Evolutionary conservation across 73 alveolate species (phyloP).

Genomic region (Paraurostyla sp.): DNA sequence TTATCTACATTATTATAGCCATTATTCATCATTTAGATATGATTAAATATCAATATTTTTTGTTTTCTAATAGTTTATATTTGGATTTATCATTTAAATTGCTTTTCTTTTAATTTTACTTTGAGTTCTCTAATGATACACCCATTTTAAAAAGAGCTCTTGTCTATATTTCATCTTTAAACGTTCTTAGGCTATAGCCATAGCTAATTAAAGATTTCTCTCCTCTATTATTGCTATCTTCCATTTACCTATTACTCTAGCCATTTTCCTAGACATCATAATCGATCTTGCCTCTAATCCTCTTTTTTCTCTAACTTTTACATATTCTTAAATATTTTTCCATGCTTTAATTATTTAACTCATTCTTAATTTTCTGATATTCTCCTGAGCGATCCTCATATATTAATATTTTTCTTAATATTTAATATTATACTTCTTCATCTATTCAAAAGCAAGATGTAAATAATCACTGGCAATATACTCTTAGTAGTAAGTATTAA

Average conservation of each 20-base stretch:
- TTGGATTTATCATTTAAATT: not conserved
- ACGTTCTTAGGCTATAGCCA: not conserved
- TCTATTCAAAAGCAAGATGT: not conserved
- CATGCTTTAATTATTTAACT: not conserved
- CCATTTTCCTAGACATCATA: constrained; percentile 10
- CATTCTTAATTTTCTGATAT: not conserved
- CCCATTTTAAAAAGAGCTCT: constrained; percentile 10
- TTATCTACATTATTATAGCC: not conserved
- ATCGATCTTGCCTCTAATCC: not conserved
- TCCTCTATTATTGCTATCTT: not conserved
- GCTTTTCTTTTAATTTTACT: constrained; percentile 21
- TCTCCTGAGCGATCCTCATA: not conserved
- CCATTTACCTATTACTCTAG: not conserved
- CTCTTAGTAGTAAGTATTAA: constrained; percentile 1
- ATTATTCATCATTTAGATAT: constrained; percentile 13
- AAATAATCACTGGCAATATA: constrained; percentile 2
- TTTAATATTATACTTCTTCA: not conserved
- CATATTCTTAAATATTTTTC: not conserved
- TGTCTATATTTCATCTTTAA: not conserved
- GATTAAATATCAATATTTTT: too few relatives aligned
- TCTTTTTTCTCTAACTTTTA: not conserved
- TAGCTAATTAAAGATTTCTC: not conserved
- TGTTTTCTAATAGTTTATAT: too few relatives aligned
- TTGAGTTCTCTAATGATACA: not conserved
- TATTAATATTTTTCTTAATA: not conserved